Base-by-base conservation (phyloP, 208 protist species). In the Wallacemonas sp. region DNA sequence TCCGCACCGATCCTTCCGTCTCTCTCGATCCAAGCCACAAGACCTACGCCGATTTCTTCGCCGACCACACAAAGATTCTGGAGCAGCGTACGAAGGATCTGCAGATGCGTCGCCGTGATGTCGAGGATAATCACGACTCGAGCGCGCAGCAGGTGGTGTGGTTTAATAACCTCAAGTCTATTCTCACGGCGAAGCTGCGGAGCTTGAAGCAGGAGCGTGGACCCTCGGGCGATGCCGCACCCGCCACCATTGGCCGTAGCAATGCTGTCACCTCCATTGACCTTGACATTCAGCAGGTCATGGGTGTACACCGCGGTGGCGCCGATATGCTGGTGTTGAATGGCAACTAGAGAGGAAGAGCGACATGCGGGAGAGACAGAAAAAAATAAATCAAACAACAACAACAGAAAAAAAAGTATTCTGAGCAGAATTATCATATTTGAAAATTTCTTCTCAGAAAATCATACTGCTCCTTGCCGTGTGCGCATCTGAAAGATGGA, bases 111-210 rank as follows among this genome's bases (percentile, higher is more conserved):
- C 87, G 83, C 17, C 84, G 86, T 17, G 83, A 92, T 39, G 75
- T 97, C 39, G 84, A 97, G 45, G 88, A 93, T 11, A 90, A 84
- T 41, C 88, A 95, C 74, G 84, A 89, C 64, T 65, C 63, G 6
- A 79, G 70, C 65, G 83, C 92, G 44, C 85, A 93, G 66, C 92
- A 97, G 64, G 86, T 97, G 28, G 84, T 92, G 72, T 94, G 78
- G 74, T 92, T 92, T 54, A 74, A 62, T 31, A 76, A 70, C 53
- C 62, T 92, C 4, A 70, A 78, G 27, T 74, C 64, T 2, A 53
- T 92, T 19, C 61, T 93, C 17, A 75, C 86, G 74, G 70, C 70
- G n/a, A 93, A 91, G 69, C 55, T 93, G 14, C 58, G 76, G 28
- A 53, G 70, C 17, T 30, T 86, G 19, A 66, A 70, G 34, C 71